These are phyloP conservation scores for Oenanthe sinensis DNA, from an alignment of 129 eudicot species.

Conservation along the genomic window DNA sequence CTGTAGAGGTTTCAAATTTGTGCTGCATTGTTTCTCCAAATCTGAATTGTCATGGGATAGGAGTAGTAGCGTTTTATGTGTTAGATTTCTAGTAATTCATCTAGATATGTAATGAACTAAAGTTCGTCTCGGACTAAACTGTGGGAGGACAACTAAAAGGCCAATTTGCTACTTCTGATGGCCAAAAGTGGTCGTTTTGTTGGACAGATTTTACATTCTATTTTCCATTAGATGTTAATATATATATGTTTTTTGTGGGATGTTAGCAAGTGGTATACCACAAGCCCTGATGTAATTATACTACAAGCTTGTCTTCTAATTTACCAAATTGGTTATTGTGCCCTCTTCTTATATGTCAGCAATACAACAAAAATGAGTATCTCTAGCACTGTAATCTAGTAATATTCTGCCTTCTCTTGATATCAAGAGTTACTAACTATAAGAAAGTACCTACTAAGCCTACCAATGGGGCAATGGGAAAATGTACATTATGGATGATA, in stretches of 20 bases:
- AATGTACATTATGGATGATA: too few species aligned
- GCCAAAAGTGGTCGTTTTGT: neutral
- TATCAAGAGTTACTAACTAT: neutral
- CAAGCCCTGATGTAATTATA: neutral
- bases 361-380: too few species aligned
- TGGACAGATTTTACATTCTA: neutral
- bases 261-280: neutral
- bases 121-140: too few species aligned
- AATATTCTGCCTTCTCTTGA: neutral
- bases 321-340: too few species aligned
- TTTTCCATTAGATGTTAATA: too few species aligned
- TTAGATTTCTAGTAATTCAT: too few species aligned
- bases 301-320: neutral
- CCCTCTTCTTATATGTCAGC: too few species aligned
- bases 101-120: neutral
- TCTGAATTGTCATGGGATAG: too few species aligned
- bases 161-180: neutral
- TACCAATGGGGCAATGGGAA: neutral
- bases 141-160: neutral
- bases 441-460: neutral
- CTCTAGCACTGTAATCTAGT: neutral
- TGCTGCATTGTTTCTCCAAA: too few species aligned
- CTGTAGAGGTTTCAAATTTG: too few species aligned
- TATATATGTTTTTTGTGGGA: neutral
- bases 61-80: too few species aligned